Evolutionary conservation across 2,329 filamentous ascomycete genomes (phyloP).

Genomic region (Kalmusia sp.): DNA sequence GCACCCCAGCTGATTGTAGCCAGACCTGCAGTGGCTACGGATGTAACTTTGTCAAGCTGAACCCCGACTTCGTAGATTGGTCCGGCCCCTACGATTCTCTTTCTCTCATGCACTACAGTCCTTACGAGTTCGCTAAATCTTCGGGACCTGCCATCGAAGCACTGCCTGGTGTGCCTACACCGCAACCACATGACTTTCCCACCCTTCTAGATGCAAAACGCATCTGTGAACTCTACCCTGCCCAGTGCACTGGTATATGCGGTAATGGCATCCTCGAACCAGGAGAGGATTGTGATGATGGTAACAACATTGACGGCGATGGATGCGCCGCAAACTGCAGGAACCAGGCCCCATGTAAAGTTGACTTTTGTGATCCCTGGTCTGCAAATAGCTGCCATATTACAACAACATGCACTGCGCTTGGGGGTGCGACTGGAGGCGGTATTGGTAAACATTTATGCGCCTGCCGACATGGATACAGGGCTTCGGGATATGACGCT

Average conservation of each 20-base stretch:
- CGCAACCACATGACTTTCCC: constrained; percentile 8
- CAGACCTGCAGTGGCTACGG: constrained; percentile 11
- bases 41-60: constrained; percentile 16
- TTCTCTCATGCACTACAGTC: constrained; percentile 22
- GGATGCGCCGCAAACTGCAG: constrained; percentile 19
- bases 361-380: constrained; percentile 47
- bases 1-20: constrained; percentile 8
- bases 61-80: constrained; percentile 12
- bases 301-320: constrained; percentile 21
- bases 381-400: constrained; percentile 51
- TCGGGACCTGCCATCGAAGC: constrained; percentile 9
- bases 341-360: constrained; percentile 4
- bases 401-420: constrained; percentile 52
- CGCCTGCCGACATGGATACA: constrained; percentile 21
- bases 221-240: constrained; percentile 22
- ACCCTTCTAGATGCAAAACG: constrained; percentile 15
- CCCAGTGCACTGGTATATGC: constrained; percentile 17
- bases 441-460: constrained; percentile 14
- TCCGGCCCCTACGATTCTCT: constrained; percentile 19
- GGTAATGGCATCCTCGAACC: constrained; percentile 19
- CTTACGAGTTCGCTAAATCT: constrained; percentile 13
- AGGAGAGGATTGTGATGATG: constrained; percentile 24
- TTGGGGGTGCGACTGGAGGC: constrained; percentile 11
- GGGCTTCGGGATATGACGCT: constrained; percentile 3
- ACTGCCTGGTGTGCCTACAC: constrained; percentile 9